Conservation (phyloP, 2,329 filamentous ascomycete species). For the Pseudogymnoascus sp. region DNA sequence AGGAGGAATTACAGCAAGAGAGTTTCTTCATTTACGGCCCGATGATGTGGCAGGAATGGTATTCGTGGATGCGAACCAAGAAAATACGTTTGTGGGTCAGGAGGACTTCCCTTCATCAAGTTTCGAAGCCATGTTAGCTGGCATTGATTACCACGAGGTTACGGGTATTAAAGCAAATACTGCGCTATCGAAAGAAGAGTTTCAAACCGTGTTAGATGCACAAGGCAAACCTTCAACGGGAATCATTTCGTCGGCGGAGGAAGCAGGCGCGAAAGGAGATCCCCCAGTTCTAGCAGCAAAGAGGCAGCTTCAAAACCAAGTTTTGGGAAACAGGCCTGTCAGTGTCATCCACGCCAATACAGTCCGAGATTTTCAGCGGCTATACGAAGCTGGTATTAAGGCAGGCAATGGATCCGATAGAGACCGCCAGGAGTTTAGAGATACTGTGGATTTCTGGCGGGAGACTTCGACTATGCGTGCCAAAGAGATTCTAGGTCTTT, state of each 20-base stretch:
- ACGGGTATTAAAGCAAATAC: conserved; percentile 8
- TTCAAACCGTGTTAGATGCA: not conserved
- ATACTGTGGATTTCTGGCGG: not conserved
- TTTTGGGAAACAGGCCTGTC: conserved; percentile 13
- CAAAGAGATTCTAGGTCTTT: conserved; percentile 12
- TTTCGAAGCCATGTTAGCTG: not conserved
- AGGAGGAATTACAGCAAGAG: conserved; percentile 14
- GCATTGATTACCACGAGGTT: conserved; percentile 6
- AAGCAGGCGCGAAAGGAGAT: conserved; percentile 1
- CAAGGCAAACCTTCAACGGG: not conserved
- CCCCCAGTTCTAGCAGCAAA: conserved; percentile 13
- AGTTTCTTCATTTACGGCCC: conserved; percentile 15
- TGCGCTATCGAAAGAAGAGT: conserved; percentile 12
- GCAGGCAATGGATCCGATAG: conserved; percentile 14
- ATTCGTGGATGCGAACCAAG: conserved; percentile 16
- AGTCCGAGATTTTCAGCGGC: conserved; percentile 12
- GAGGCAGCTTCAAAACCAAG: conserved; percentile 14
- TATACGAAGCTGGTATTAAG: conserved; percentile 15
- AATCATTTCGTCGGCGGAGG: conserved; percentile 11
- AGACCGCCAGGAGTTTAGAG: conserved; percentile 10
- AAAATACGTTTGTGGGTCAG: conserved; percentile 8
- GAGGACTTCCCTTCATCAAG: conserved; percentile 9
- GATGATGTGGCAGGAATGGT: conserved; percentile 16
- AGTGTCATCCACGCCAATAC: conserved; percentile 15
- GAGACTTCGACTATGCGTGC: conserved; percentile 11